These are phyloP conservation scores for Calamus simplicifolius DNA, from an alignment of 176 grass and related monocot species.

Conservation along the genomic window DNA sequence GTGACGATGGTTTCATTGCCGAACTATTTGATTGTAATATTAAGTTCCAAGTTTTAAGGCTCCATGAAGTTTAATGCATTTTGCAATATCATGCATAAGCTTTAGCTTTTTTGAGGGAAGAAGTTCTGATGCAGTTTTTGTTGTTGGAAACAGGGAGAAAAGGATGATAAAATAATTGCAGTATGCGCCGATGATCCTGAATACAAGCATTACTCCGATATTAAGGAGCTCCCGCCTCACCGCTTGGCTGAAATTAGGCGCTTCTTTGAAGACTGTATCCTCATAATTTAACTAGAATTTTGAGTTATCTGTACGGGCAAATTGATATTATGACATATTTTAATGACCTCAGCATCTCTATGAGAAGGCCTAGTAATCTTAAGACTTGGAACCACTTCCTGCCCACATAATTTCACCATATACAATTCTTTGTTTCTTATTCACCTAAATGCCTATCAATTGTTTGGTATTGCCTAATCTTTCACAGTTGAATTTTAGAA, in stretches of 20 bases:
- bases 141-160: slow-evolving; percentile 54
- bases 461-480: no score
- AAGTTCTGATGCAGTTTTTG: slow-evolving; percentile 12
- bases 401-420: no score
- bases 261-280: slow-evolving; percentile 98
- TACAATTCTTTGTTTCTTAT: no score
- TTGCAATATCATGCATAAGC: neutral
- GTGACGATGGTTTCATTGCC: no score
- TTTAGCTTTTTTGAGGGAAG: neutral
- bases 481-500: no score
- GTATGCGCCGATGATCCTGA: slow-evolving; percentile 98
- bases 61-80: no score
- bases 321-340: neutral
- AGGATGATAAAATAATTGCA: slow-evolving; percentile 98
- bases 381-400: no score
- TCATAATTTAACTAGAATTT: slow-evolving; percentile 14
- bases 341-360: neutral
- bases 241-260: slow-evolving; percentile 93
- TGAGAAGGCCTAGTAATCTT: neutral
- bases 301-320: neutral
- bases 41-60: no score
- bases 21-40: no score
- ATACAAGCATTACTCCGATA: slow-evolving; percentile 86
- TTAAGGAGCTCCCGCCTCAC: slow-evolving; percentile 93
- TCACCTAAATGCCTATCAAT: no score